Conservation (phyloP, 768 basidiomycete species). For the Boletus speciosus region DNA sequence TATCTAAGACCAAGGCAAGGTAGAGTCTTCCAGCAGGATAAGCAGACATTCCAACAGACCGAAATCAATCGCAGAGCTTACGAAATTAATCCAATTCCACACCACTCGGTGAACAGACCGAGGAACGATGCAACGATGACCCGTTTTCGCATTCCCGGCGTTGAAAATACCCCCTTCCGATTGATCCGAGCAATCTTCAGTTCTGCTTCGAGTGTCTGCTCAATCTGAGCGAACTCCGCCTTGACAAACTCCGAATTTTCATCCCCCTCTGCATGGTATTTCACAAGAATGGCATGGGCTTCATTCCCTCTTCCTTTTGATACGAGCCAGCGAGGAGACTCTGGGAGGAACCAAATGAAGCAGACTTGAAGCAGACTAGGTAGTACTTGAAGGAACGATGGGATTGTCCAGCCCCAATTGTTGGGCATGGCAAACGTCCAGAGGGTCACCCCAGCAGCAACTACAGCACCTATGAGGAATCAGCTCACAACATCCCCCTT, state of each 20-base stretch:
- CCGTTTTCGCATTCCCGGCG: conserved; percentile 16
- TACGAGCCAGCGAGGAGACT: conserved; percentile 65
- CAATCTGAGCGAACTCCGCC: conserved; percentile 56
- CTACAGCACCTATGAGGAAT: conserved; percentile 12
- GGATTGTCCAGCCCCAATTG: conserved; percentile 71
- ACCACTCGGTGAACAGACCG: conserved; percentile 13
- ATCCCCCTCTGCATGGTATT: conserved; percentile 63
- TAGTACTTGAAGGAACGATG: conserved; percentile 52
- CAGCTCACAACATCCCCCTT: not conserved
- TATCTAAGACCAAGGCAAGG: conserved; percentile 14
- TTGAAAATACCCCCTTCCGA: conserved; percentile 1
- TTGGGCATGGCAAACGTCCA: conserved; percentile 57
- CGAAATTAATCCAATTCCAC: conserved; percentile 13
- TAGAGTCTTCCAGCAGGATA: conserved; percentile 3
- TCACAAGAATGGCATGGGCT: conserved; percentile 46
- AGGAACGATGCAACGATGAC: conserved; percentile 10
- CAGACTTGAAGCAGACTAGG: conserved; percentile 52
- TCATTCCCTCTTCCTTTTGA: conserved; percentile 51
- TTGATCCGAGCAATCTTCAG: not conserved
- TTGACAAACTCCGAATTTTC: conserved; percentile 48
- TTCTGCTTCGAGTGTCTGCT: conserved; percentile 44
- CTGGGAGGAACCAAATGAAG: conserved; percentile 58
- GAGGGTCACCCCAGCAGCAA: conserved; percentile 52
- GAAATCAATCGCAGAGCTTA: not conserved
- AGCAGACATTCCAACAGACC: not conserved